Base-by-base conservation (phyloP, 2,329 filamentous ascomycete species). In the Didymella lethalis region DNA sequence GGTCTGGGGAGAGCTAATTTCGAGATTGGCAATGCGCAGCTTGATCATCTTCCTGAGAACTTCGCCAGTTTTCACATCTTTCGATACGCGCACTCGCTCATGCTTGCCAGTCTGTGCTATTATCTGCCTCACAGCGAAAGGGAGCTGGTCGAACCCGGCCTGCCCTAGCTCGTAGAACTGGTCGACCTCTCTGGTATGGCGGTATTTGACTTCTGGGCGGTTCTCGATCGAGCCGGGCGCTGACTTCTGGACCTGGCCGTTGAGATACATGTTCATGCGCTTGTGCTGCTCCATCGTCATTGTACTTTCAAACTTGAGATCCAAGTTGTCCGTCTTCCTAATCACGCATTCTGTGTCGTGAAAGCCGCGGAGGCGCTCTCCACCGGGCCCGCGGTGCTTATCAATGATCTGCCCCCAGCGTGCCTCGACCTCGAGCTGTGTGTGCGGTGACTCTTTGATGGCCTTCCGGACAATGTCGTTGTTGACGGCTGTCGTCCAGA, bases 241-340 rank as follows among this genome's bases (percentile, higher is more conserved):
- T 1, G 88, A 85, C 36, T 88, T 80, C 34, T 82, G 79, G 7
- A 91, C 86, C 41, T 86, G 80, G 0, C 81, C 79, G 74, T 99
- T 99, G 44, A 99, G 83, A 66, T 90, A 97, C 2, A 90, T 85
- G 73, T 99, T 99, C 79, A 94, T 88, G 20, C 81, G 81, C 69
- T 89, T 89, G 78, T 98, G 94, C 80, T 97, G 92, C 81, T 95
- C 92, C 81, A 93, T 87, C 4, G 90, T 93, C 94, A 98, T 97
- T 62, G 88, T 91, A 72, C 93, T 97, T 68, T 88, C 87, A 71
- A 98, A 99, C 0, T 71, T 72, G 44, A 69, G 64, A n/a, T 71
- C 69, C 43, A 67, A 40, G 3, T 57, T 57, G 10, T 65, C 58
- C 11, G 56, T 64, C 45, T 65, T 67, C 25, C 68, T 65, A 12